Conservation (phyloP, 768 basidiomycete species). For the Pleurotus tuoliensis region DNA sequence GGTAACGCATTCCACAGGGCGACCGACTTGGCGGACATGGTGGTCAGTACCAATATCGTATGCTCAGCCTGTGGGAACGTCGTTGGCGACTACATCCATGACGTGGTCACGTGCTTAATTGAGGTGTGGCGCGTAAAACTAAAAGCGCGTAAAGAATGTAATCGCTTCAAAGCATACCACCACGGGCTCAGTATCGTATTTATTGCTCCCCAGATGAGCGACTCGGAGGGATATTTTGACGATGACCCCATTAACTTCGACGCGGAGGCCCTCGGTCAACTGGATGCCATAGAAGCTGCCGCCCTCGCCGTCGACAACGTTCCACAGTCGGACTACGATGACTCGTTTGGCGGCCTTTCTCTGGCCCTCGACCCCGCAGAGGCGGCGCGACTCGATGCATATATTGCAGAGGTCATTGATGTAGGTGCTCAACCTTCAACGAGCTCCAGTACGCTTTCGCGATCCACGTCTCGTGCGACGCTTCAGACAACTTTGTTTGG, state of each 20-base stretch:
- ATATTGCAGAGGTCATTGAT: conserved; percentile 45
- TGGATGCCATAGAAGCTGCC: conserved; percentile 71
- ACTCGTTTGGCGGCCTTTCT: conserved; percentile 47
- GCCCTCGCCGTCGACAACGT: conserved; percentile 10
- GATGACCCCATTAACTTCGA: conserved; percentile 51
- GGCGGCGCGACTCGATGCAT: conserved; percentile 48
- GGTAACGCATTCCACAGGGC: conserved; percentile 75
- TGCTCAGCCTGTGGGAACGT: background rate
- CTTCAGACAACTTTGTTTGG: conserved; percentile 68
- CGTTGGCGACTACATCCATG: background rate
- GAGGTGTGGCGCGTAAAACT: background rate
- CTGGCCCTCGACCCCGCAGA: conserved; percentile 57
- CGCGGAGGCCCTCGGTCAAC: conserved; percentile 51
- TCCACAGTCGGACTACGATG: conserved; percentile 21
- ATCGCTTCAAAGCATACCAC: background rate
- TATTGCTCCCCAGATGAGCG: conserved; percentile 46
- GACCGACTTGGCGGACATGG: conserved; percentile 63
- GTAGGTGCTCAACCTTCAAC: conserved; percentile 35
- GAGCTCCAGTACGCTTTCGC: conserved; percentile 32
- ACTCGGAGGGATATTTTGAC: conserved; percentile 72
- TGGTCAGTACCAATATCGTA: background rate
- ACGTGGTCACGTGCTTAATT: conserved; percentile 9
- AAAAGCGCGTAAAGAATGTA: background rate
- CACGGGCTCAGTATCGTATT: background rate
- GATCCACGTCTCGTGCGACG: conserved; percentile 32